phyloP scores from a whole-genome alignment of 768 basidiomycete species.

The Lactarius indigo region DNA sequence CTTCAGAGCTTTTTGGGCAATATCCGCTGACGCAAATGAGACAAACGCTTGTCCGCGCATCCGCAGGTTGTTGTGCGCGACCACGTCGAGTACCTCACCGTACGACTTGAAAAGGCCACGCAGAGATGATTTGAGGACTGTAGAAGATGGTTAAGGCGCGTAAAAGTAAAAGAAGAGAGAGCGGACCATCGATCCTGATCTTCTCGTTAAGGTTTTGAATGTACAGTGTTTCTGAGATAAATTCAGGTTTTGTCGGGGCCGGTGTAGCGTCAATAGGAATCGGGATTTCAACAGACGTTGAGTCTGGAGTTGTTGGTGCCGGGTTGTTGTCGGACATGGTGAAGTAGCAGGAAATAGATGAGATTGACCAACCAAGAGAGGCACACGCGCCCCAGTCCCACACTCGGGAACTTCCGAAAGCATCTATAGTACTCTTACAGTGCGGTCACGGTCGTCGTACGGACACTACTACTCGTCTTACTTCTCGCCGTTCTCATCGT shows the following conservation, averaged over 20 bases:
- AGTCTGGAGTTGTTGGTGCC: conserved; percentile 4
- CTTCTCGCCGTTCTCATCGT: conserved; percentile 51
- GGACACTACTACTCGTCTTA: conserved; percentile 16
- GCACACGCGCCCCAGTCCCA: neutral
- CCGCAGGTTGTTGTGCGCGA: conserved; percentile 88
- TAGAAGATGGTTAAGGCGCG: conserved; percentile 18
- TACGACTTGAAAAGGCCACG: conserved; percentile 90
- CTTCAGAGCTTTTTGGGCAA: conserved; percentile 82
- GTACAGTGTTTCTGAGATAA: conserved; percentile 82
- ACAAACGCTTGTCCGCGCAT: conserved; percentile 99
- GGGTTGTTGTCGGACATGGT: conserved; percentile 18
- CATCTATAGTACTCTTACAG: neutral
- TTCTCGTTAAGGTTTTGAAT: conserved; percentile 97
- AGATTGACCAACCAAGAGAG: neutral
- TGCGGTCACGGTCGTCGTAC: neutral
- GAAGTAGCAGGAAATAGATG: neutral
- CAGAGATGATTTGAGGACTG: conserved; percentile 87
- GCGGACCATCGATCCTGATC: conserved; percentile 71
- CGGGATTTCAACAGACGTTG: conserved; percentile 13
- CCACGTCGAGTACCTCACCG: conserved; percentile 91
- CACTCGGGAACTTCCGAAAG: conserved; percentile 12
- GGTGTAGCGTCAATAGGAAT: conserved; percentile 24
- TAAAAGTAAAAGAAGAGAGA: conserved; percentile 3
- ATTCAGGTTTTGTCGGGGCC: conserved; percentile 38
- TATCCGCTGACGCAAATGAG: conserved; percentile 78